Base-by-base conservation (phyloP, 768 basidiomycete species). In the Leccinum disarticulatum region DNA sequence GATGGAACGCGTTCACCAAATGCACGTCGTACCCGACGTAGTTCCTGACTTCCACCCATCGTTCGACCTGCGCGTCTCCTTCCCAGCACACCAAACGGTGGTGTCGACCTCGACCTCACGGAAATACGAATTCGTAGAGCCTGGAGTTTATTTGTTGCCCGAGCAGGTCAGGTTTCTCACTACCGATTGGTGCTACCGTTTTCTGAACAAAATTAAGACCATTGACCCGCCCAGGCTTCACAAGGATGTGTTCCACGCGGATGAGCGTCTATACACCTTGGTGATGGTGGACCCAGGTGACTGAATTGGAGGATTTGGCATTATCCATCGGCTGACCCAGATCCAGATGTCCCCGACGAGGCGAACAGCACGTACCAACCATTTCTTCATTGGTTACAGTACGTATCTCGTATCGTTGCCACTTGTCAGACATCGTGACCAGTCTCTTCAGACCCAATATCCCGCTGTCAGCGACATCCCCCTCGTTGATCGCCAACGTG, bases 1-100 rank as follows among this genome's bases (percentile, higher is more conserved):
- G 90, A 97, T 97, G 93, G 91, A 97, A 70, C 89, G 95, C 69
- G 69, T 98, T 49, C 81, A 93, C 65, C 91, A 95, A 76, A 93
- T 97, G 93, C 77, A 87, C 53, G 87, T 98, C 58, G 80, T 97
- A 2, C 95, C 96, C 0, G 96, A 99, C 68, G 76, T 95, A 11
- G 71, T 98, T 17, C 85, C 91, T 1, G 77, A 77, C 38, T 69
- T 96, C 8, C 83, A 81, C 54, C 93, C 93, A 0, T 83, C 84
- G 17, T 67, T 93, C 38, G 92, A 96, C 68, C 76, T 98, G 13
- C 86, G 83, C 27, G 73, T 95, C 54, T 80, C 81, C 22, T 84
- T 82, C 64, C 81, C 77, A n/a, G 74, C 74, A 55, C 61, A 69
- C 3, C 49, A 54, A 64, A 22, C 65, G 64, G 46, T 70, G 35